Percentiles rank a stretch among this genome's conserved stretches.
These are phyloP conservation scores for Toxicodendron radicans DNA, from an alignment of 345 rosid genomes.

Conservation along the genomic window DNA sequence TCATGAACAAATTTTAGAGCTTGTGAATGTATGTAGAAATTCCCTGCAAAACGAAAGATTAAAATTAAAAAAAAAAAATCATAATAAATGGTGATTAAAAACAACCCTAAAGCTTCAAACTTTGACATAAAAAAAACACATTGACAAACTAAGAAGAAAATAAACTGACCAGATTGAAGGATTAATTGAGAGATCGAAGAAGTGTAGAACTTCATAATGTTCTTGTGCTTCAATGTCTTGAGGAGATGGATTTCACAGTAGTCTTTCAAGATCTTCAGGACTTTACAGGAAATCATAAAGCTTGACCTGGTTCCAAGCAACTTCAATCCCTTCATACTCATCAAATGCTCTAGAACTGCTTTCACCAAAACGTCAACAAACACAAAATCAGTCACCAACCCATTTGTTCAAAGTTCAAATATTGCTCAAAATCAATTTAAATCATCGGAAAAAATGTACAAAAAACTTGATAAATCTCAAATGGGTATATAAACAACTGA, in stretches of 20 bases:
- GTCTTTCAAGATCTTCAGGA: constrained; percentile 86
- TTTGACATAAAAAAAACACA: no score
- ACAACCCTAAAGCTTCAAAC: no score
- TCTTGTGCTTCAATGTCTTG: constrained; percentile 82
- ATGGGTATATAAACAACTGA: constrained; percentile 21
- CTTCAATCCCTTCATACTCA: constrained; percentile 92
- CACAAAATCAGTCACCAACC: constrained; percentile 28
- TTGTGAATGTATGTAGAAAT: no score
- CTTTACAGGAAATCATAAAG: constrained; percentile 82
- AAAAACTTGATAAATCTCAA: constrained; percentile 17
- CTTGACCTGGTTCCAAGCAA: constrained; percentile 99
- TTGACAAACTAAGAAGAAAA: no score
- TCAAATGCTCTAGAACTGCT: constrained; percentile 84
- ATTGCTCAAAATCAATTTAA: constrained; percentile 15
- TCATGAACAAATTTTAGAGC: no score
- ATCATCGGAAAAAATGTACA: background rate
- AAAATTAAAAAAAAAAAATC: background rate
- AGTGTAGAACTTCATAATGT: constrained; percentile 90
- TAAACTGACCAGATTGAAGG: no score
- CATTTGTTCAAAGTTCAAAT: constrained; percentile 19
- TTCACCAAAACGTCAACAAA: constrained; percentile 29
- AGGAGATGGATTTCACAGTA: constrained; percentile 95
- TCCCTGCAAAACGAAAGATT: no score
- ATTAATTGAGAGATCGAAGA: no score
- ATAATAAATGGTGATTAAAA: no score